These are phyloP conservation scores for Syzygium grande DNA, from an alignment of 345 rosid genomes.

Conservation along the genomic window DNA sequence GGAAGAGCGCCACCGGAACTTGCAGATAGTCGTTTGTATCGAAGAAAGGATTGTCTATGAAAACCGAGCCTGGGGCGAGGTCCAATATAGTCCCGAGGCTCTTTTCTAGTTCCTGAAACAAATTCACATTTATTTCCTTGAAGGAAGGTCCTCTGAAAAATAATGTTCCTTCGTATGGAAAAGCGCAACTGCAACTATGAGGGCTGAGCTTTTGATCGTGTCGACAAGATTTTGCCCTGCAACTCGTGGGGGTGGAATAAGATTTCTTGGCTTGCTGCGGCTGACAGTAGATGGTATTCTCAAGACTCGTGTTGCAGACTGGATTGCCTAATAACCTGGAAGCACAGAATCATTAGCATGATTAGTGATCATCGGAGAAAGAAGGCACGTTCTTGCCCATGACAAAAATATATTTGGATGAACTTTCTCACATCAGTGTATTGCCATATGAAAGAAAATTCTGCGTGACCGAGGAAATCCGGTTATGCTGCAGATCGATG, in stretches of 20 bases:
- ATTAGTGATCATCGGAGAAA: not conserved
- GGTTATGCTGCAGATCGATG: conserved; percentile 70
- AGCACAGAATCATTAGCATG: conserved; percentile 1
- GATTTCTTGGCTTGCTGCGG: conserved; percentile 48
- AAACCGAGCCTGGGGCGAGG: conserved; percentile 80
- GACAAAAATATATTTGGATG: not conserved
- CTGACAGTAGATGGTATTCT: conserved; percentile 69
- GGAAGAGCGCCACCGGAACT: conserved; percentile 72
- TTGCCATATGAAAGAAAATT: conserved; percentile 42
- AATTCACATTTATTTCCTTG: conserved; percentile 47
- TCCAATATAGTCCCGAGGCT: conserved; percentile 66
- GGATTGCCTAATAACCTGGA: conserved; percentile 86
- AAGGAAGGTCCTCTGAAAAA: conserved; percentile 76
- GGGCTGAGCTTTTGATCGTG: conserved; percentile 74
- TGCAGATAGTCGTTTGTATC: conserved; percentile 85
- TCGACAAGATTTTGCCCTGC: conserved; percentile 56
- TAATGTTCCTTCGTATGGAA: conserved; percentile 81
- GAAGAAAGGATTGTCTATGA: conserved; percentile 76
- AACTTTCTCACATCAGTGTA: conserved; percentile 44
- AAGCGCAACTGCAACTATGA: conserved; percentile 85
- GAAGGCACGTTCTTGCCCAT: not conserved
- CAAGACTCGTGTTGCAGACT: conserved; percentile 51
- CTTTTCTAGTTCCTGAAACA: conserved; percentile 74
- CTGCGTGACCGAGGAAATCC: conserved; percentile 57
- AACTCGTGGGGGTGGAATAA: conserved; percentile 73